Evolutionary conservation across 768 basidiomycete species (phyloP), one percentile per base, ranked within the genome.

Genomic region (Boletus reticulatus): DNA sequence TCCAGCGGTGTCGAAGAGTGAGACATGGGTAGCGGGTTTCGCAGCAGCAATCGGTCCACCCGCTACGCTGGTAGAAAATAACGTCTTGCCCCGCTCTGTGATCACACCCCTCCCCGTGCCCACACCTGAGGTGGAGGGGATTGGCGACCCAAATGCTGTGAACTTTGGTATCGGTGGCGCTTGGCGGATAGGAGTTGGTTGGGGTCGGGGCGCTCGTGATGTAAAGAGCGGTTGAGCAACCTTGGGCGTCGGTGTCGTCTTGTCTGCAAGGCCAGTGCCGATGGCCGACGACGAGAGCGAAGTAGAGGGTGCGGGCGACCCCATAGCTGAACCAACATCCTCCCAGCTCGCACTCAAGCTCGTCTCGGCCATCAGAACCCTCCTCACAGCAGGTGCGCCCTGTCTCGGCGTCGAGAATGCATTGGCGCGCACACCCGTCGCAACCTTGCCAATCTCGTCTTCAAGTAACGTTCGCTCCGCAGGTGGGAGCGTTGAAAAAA

Each of bases 311-410:
- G 37, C 50, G 4, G 62, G 55, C 0, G 64, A 55, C 9, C 39
- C 52, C 48, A 36, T 53, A 48, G 50, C 63, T 57, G 74, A 31
- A 43, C 65, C 52, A 6, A 84, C 65, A 37, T 85, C 79, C 66
- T 89, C 85, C 88, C 87, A 88, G 36, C 85, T 84, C 64, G 82
- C 82, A 27, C 78, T 80, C 59, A 67, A 80, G 29, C 78, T 80
- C 48, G 42, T 59, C 48, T 78, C 74, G 43, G 69, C 59, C 17
- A 52, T 29, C 34, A 59, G 56, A 31, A 63, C 59, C 56, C 57
- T 67, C 43, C 66, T 69, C 27, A 53, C 59, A 55, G 60, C 51
- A 60, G 57, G 31, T 32, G 44, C 6, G 6, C 29, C 43, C 14
- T 52, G 67, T 42, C 46, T 57, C 24, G 42, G 52, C 0, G 43